Evolutionary conservation across 306 rosid genomes (phyloP).

Genomic region (Corylus americana): DNA sequence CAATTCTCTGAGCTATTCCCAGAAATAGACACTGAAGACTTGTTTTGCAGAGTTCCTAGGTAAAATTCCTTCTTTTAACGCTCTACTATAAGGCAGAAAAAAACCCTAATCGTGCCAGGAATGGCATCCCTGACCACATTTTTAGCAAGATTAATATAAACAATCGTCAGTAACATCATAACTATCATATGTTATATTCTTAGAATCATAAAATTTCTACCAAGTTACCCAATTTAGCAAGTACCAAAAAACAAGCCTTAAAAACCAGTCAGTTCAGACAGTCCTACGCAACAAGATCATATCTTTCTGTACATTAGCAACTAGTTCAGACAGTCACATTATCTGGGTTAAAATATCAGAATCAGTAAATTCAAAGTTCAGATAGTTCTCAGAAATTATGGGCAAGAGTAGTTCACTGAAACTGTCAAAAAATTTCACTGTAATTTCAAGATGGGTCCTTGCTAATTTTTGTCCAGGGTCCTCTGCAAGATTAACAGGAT

Average conservation of each 20-base stretch:
- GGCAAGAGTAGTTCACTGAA: slow-evolving; percentile 26
- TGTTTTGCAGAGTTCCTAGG: slow-evolving; percentile 1
- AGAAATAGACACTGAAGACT: neutral
- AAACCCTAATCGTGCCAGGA: slow-evolving; percentile 8
- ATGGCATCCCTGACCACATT: slow-evolving; percentile 23
- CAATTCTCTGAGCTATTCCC: neutral
- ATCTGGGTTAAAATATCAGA: slow-evolving; percentile 35
- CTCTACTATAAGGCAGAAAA: slow-evolving; percentile 1
- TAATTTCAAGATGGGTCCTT: slow-evolving; percentile 35
- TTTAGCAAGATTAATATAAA: slow-evolving; percentile 18
- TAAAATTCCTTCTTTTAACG: neutral
- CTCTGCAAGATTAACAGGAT: slow-evolving; percentile 16
- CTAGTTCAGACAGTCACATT: slow-evolving; percentile 23
- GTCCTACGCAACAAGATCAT: slow-evolving; percentile 5
- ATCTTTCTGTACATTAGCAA: slow-evolving; percentile 11
- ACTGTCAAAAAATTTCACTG: slow-evolving; percentile 25
- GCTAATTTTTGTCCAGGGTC: slow-evolving; percentile 51
- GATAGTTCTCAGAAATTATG: slow-evolving; percentile 33
- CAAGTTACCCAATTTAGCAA: slow-evolving; percentile 18
- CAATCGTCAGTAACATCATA: slow-evolving; percentile 8
- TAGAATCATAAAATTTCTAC: slow-evolving; percentile 11
- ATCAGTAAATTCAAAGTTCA: slow-evolving; percentile 25
- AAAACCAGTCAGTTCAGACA: slow-evolving; percentile 27
- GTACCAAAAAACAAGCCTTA: slow-evolving; percentile 25
- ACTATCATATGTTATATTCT: slow-evolving; percentile 18